A percentile compares a stretch with the other conserved stretches of the same genome.
Conservation (phyloP, 2,329 filamentous ascomycete genomes). For the Canariomyces notabilis region DNA sequence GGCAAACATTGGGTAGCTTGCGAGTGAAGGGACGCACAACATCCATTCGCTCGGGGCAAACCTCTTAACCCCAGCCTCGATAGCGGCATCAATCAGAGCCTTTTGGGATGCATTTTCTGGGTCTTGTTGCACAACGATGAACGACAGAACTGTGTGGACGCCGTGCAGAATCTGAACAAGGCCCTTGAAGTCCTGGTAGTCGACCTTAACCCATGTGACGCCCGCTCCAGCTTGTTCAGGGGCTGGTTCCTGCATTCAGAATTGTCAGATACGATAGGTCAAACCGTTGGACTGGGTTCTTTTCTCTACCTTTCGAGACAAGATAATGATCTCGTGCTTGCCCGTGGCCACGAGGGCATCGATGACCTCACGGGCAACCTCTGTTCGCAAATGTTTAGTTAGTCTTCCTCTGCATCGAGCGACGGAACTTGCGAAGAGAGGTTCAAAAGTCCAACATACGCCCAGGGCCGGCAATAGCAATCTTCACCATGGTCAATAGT, state of each 20-base stretch:
- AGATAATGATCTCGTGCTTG: slow-evolving; percentile 15
- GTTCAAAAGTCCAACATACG: slow-evolving; percentile 10
- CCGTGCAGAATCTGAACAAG: slow-evolving; percentile 21
- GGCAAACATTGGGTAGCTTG: neutral
- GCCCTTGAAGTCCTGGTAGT: slow-evolving; percentile 19
- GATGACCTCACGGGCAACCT: slow-evolving; percentile 14
- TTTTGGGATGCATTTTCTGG: slow-evolving; percentile 19
- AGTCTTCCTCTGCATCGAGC: neutral
- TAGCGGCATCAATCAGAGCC: slow-evolving; percentile 25
- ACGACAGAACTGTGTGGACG: slow-evolving; percentile 25
- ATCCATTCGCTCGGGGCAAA: slow-evolving; percentile 28
- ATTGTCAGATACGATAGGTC: neutral
- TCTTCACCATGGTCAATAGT: slow-evolving; percentile 13
- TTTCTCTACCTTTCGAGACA: slow-evolving; percentile 12
- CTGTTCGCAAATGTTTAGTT: slow-evolving; percentile 5
- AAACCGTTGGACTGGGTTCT: neutral
- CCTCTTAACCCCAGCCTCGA: slow-evolving; percentile 23
- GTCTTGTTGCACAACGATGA: slow-evolving; percentile 23
- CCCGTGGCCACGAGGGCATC: slow-evolving; percentile 13
- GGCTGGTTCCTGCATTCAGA: slow-evolving; percentile 10
- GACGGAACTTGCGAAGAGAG: neutral
- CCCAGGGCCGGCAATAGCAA: slow-evolving; percentile 15
- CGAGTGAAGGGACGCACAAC: slow-evolving; percentile 2
- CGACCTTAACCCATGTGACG: slow-evolving; percentile 13
- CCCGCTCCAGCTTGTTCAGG: slow-evolving; percentile 7